Evolutionary conservation across 306 rosid genomes (phyloP), one percentile per base, ranked within the genome.

Genomic region (Casuarina cunninghamiana): DNA sequence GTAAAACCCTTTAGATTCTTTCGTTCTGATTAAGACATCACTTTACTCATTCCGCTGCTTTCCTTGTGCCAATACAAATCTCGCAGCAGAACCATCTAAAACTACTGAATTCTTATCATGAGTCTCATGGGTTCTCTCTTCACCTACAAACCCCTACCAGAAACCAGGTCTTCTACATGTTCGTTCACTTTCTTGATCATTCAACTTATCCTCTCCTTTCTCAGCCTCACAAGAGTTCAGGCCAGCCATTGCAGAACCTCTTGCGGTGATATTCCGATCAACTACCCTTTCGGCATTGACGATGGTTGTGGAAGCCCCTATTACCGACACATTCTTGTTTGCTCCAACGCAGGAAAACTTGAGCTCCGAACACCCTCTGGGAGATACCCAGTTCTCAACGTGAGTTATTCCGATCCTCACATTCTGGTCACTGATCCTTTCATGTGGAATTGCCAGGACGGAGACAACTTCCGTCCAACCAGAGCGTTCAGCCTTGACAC

Each of bases 291-390:
- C 6, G 90, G 97, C 71, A 87, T 95, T 9, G 98, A 91, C 50
- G 97, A 92, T 58, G 98, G 98, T 1, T 95, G 98, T 48, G 98
- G 98, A 76, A 95, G 97, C 83, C 90, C 96, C 1, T 89, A 92
- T 72, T 95, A 89, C 84, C 63, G 91, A 6, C 88, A 86, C 93
- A 85, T 89, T 35, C 84, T 95, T 0, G 58, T 55, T n/a, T 95
- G 98, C 87, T 83, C 97, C 1, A 77, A 80, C 3, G 43, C 89
- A 0, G 79, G 74, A 19, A 83, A 80, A 16, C 97, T 95, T 15
- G 90, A 91, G 54, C 96, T 95, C 63, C 84, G 93, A 78, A 92
- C 97, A 53, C 93, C 98, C 38, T 89, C 98, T 0, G 97, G 97
- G 2, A 87, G 81, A 72, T 95, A 89, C 80, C 86, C 88, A 7